Evolutionary conservation across 345 rosid genomes (phyloP).

Genomic region (Syzygium grande): DNA sequence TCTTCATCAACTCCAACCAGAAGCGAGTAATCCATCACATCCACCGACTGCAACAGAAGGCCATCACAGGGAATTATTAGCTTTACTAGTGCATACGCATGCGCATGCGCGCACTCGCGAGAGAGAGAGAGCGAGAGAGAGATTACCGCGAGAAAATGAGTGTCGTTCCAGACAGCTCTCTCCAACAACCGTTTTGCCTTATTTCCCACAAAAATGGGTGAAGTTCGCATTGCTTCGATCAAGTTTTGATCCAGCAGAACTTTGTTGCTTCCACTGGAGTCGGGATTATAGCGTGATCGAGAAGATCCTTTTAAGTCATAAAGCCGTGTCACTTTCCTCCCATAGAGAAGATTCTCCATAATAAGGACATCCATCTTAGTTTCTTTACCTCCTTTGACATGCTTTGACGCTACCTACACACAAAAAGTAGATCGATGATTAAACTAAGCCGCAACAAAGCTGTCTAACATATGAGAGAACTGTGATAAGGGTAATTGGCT

Average conservation of each 20-base stretch:
- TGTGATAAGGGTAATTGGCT: not conserved
- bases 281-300: slow-evolving; percentile 84
- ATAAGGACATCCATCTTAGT: slow-evolving; percentile 85
- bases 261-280: slow-evolving; percentile 81
- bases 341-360: slow-evolving; percentile 92
- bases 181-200: slow-evolving; percentile 87
- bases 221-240: slow-evolving; percentile 96
- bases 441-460: not conserved
- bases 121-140: not conserved
- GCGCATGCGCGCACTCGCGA: rapidly evolving
- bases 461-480: not conserved
- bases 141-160: slow-evolving; percentile 89
- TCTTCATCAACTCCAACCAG: slow-evolving; percentile 92
- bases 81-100: not conserved
- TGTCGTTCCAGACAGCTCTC: slow-evolving; percentile 98
- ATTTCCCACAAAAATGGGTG: slow-evolving; percentile 90
- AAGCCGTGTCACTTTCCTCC: slow-evolving; percentile 59
- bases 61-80: not conserved
- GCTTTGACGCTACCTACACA: slow-evolving; percentile 64
- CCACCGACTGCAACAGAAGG: slow-evolving; percentile 47
- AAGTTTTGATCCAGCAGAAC: slow-evolving; percentile 95
- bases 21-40: slow-evolving; percentile 96
- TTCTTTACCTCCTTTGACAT: slow-evolving; percentile 78
- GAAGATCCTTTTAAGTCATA: slow-evolving; percentile 98
- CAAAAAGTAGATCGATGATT: not conserved